These are phyloP conservation scores for Saturnispora silvae DNA, from an alignment of 805 yeast genomes.

Conservation along the genomic window DNA sequence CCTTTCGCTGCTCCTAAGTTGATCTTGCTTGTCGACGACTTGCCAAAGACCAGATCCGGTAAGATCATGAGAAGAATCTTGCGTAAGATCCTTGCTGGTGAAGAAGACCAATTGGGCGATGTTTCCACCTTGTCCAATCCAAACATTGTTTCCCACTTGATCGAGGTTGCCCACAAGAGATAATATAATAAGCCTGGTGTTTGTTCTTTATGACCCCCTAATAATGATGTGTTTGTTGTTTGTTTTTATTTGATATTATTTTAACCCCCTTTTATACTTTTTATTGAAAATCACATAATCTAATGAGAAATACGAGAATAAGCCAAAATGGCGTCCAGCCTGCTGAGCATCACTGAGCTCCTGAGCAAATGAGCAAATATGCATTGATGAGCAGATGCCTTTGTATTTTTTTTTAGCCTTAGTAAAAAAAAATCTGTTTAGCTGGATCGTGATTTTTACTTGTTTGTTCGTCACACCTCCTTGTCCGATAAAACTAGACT, in stretches of 20 bases:
- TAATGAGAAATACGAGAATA: too few species aligned
- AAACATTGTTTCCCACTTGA: constrained; percentile 56
- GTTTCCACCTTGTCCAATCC: constrained; percentile 71
- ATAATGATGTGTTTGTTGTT: neutral
- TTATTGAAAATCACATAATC: too few species aligned
- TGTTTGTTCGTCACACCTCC: too few species aligned
- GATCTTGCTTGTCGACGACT: constrained; percentile 60
- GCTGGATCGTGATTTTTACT: too few species aligned
- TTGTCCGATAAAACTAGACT: neutral
- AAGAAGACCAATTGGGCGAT: constrained; percentile 76
- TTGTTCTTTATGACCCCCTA: neutral
- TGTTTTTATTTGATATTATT: neutral
- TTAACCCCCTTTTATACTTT: too few species aligned
- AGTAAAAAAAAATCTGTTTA: neutral
- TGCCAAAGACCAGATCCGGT: constrained; percentile 82
- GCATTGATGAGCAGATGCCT: neutral
- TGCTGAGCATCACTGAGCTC: neutral
- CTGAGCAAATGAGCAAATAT: neutral
- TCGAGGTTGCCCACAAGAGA: constrained; percentile 32
- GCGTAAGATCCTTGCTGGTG: constrained; percentile 64
- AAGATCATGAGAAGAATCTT: constrained; percentile 81
- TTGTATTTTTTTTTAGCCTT: neutral
- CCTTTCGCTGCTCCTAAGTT: constrained; percentile 81
- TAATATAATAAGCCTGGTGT: neutral
- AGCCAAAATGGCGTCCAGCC: too few species aligned